Conservation (phyloP, 23 red algal species). For the Gracilaria domingensis region DNA sequence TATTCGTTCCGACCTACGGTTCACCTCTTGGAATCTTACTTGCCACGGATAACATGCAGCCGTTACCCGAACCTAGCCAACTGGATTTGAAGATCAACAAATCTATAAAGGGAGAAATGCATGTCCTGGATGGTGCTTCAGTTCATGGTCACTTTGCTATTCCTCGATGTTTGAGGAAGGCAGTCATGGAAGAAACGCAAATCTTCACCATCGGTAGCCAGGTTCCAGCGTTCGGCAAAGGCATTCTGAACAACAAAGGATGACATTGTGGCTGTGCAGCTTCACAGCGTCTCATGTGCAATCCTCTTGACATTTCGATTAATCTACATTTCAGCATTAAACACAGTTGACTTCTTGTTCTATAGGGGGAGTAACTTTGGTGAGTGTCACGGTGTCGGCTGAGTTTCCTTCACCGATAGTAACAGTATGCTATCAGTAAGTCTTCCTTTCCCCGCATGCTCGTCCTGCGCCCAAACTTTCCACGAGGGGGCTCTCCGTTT, state of each 20-base stretch:
- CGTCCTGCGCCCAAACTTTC: too few species aligned
- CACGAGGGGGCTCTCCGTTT: too few species aligned
- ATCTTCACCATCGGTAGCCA: conserved; percentile 19
- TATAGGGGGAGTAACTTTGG: too few species aligned
- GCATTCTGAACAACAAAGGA: conserved; percentile 30
- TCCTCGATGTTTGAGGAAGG: conserved; percentile 28
- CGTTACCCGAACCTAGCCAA: not conserved
- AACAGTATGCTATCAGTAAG: too few species aligned
- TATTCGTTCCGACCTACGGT: conserved; percentile 77
- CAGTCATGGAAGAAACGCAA: conserved; percentile 44
- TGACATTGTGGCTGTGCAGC: not conserved
- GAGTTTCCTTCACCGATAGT: too few species aligned
- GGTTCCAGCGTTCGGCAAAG: conserved; percentile 26
- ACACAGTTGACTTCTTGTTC: too few species aligned
- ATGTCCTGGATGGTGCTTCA: conserved; percentile 48
- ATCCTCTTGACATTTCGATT: not conserved
- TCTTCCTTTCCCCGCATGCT: too few species aligned
- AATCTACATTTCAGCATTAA: not conserved
- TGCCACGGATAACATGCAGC: conserved; percentile 6
- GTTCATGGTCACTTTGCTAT: conserved; percentile 55
- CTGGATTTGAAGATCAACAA: conserved; percentile 25
- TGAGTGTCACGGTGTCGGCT: too few species aligned
- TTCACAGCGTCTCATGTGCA: too few species aligned
- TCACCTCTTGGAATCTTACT: conserved; percentile 71
- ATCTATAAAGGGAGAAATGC: conserved; percentile 27